Evolutionary conservation across 2,329 filamentous ascomycete genomes (phyloP).

Genomic region (Fusarium hainanense): DNA sequence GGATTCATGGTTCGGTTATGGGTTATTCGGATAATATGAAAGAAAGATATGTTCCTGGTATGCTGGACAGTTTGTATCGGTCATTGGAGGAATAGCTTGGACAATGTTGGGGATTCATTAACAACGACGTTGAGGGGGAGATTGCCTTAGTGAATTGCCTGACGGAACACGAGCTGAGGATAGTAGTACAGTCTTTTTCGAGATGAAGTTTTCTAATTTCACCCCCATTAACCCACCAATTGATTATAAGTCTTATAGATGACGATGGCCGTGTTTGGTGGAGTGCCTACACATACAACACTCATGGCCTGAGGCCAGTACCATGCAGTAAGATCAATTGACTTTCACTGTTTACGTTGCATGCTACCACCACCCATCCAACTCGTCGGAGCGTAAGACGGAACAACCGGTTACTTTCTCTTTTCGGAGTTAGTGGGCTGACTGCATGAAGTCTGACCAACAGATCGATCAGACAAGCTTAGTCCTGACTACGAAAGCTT

Average conservation of each 20-base stretch:
- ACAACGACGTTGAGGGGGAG: neutral
- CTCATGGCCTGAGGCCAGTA: neutral
- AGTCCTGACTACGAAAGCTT: neutral
- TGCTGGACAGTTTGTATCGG: neutral
- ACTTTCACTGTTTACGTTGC: neutral
- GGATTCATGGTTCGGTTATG: fast-evolving
- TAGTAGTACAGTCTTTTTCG: neutral
- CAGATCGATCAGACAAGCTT: neutral
- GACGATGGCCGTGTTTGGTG: neutral
- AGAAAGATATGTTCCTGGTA: neutral
- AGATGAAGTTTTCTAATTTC: fast-evolving
- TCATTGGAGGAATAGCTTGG: neutral
- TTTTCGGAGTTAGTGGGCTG: constrained; percentile 7
- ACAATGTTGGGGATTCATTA: neutral
- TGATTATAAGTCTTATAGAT: neutral
- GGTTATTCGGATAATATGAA: neutral
- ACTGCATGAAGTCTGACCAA: constrained; percentile 10
- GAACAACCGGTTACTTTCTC: neutral
- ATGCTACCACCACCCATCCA: neutral
- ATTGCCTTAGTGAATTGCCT: fast-evolving
- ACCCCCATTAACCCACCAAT: neutral
- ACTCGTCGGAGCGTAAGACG: neutral
- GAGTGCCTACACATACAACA: neutral
- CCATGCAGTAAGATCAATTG: neutral
- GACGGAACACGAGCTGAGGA: neutral